Evolutionary conservation across 2,329 filamentous ascomycete species (phyloP).

Genomic region (Magnaporthiopsis rhizophila): DNA sequence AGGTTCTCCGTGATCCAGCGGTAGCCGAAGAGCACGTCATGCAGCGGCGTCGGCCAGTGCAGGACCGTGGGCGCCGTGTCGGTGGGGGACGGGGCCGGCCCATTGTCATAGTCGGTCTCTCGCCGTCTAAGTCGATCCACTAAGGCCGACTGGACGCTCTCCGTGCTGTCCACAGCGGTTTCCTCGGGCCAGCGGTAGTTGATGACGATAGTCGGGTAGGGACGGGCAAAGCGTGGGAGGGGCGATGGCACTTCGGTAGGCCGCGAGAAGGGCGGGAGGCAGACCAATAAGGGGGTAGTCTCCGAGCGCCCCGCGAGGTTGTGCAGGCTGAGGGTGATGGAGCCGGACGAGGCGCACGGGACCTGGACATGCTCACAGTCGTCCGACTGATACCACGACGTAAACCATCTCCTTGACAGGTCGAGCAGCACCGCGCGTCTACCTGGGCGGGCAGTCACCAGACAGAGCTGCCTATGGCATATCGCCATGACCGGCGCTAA

Average conservation of each 20-base stretch:
- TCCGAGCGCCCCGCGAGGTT: conserved; percentile 31
- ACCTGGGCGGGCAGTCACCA: not conserved
- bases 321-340: conserved; percentile 40
- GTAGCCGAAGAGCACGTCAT: conserved; percentile 48
- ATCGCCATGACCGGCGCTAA: not conserved
- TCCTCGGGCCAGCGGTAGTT: conserved; percentile 49
- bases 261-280: conserved; percentile 43
- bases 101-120: not conserved
- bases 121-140: no score
- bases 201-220: conserved; percentile 43
- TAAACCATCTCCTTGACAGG: not conserved
- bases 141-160: not conserved
- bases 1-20: conserved; percentile 41
- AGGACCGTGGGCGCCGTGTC: conserved; percentile 15
- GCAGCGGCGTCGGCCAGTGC: conserved; percentile 48
- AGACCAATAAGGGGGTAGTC: conserved; percentile 40
- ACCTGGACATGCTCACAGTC: conserved; percentile 33
- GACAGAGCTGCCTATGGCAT: not conserved
- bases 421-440: not conserved
- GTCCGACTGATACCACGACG: not conserved
- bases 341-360: conserved; percentile 39
- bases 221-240: conserved; percentile 33
- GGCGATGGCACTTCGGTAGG: conserved; percentile 16
- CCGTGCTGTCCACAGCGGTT: not conserved
- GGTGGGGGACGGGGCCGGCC: no score